Evolutionary conservation across 2,329 filamentous ascomycete genomes (phyloP).

Genomic region (Trichoderma pleuroti): DNA sequence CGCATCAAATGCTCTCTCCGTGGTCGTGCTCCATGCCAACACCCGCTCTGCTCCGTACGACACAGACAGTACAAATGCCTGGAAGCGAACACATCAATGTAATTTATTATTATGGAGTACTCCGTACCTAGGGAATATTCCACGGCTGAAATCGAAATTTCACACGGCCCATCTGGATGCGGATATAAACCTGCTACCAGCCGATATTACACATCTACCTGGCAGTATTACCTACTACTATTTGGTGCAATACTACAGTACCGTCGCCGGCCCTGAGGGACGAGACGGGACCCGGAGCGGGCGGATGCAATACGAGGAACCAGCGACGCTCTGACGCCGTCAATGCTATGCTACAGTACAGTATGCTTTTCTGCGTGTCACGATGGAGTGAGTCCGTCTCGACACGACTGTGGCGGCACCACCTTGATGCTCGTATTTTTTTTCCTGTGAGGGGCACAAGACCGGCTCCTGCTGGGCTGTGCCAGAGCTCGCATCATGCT

Average conservation of each 20-base stretch:
- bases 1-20: not conserved
- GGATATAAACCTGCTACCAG: not conserved
- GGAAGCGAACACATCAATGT: not conserved
- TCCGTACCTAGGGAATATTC: conserved; percentile 14
- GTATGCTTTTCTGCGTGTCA: not conserved
- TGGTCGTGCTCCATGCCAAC: not conserved
- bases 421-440: conserved; percentile 15
- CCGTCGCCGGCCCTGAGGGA: not conserved
- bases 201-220: not conserved
- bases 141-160: conserved; percentile 3
- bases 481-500: not conserved
- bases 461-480: not conserved
- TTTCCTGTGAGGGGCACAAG: conserved; percentile 1
- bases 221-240: not conserved
- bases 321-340: conserved; percentile 3
- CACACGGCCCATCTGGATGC: not conserved
- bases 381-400: not conserved
- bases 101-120: conserved; percentile 14
- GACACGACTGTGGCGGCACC: not conserved
- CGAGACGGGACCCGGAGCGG: not conserved
- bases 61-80: not conserved
- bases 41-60: not conserved
- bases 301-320: conserved; percentile 14
- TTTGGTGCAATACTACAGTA: not conserved
- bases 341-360: not conserved